Conservation (phyloP, 1,284 basidiomycete species). For the Sanghuangporus weigelae region DNA sequence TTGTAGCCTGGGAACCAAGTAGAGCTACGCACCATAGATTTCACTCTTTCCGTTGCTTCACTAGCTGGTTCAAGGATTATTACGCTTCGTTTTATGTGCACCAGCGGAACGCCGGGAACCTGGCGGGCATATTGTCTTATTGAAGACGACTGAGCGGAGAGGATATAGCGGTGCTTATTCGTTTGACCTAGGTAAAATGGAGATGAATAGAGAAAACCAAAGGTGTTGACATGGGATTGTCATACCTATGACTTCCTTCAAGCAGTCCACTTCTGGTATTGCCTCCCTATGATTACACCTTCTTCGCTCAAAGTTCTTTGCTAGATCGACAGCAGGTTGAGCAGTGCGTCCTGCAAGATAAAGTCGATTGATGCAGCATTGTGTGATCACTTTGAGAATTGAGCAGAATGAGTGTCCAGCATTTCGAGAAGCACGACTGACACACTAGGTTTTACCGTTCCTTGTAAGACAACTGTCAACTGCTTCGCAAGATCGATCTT, state of each 20-base stretch:
- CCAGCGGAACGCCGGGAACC: conserved; percentile 79
- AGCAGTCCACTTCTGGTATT: conserved; percentile 80
- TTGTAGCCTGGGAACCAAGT: not conserved
- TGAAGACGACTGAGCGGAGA: conserved; percentile 73
- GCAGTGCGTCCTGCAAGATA: conserved; percentile 72
- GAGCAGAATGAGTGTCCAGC: not conserved
- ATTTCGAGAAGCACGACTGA: conserved; percentile 7
- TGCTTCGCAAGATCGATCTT: conserved; percentile 76
- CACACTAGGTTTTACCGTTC: conserved; percentile 85
- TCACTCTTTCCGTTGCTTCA: conserved; percentile 65
- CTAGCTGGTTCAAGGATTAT: conserved; percentile 88
- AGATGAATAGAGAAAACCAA: not conserved
- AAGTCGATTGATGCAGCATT: conserved; percentile 89
- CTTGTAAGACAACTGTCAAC: conserved; percentile 71
- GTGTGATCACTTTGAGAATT: conserved; percentile 79
- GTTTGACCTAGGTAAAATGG: conserved; percentile 51
- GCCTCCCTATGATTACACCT: conserved; percentile 82
- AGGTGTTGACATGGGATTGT: conserved; percentile 5
- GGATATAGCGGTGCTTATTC: conserved; percentile 88
- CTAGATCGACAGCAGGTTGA: conserved; percentile 78
- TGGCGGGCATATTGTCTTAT: conserved; percentile 61
- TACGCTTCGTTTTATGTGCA: conserved; percentile 87
- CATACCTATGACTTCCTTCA: conserved; percentile 78
- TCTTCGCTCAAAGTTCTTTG: conserved; percentile 88
- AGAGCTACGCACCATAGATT: conserved; percentile 47